These are phyloP conservation scores for Metschnikowia rubicola DNA, from an alignment of 805 yeast genomes.

Conservation along the genomic window DNA sequence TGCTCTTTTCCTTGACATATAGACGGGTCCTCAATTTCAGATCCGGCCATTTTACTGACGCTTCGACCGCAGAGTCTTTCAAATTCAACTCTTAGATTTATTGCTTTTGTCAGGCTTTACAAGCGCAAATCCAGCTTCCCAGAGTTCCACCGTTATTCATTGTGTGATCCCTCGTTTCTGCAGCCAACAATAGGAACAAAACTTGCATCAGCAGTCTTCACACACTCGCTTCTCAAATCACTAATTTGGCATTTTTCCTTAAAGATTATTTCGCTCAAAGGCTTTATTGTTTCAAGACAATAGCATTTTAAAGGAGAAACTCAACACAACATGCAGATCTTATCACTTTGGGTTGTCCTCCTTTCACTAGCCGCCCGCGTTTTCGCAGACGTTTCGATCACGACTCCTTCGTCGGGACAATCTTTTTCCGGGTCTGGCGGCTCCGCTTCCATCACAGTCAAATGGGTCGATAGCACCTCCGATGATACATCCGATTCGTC, in stretches of 20 bases:
- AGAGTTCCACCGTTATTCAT: too few species aligned
- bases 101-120: too few species aligned
- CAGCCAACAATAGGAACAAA: too few species aligned
- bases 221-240: not conserved
- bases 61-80: too few species aligned
- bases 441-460: conserved; percentile 26
- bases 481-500: conserved; percentile 42
- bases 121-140: too few species aligned
- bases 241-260: too few species aligned
- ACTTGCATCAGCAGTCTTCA: not conserved
- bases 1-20: not conserved
- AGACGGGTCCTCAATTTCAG: not conserved
- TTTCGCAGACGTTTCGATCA: conserved; percentile 48
- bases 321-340: conserved; percentile 9
- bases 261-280: too few species aligned
- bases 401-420: conserved; percentile 40
- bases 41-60: too few species aligned
- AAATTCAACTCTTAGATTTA: too few species aligned
- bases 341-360: conserved; percentile 9
- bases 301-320: not conserved
- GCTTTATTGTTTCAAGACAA: not conserved
- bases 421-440: conserved; percentile 40
- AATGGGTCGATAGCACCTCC: conserved; percentile 55
- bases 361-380: conserved; percentile 16
- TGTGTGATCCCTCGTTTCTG: not conserved